phyloP scores from a whole-genome alignment of 495 filamentous ascomycete species.

The Stereocaulon alpinum region DNA sequence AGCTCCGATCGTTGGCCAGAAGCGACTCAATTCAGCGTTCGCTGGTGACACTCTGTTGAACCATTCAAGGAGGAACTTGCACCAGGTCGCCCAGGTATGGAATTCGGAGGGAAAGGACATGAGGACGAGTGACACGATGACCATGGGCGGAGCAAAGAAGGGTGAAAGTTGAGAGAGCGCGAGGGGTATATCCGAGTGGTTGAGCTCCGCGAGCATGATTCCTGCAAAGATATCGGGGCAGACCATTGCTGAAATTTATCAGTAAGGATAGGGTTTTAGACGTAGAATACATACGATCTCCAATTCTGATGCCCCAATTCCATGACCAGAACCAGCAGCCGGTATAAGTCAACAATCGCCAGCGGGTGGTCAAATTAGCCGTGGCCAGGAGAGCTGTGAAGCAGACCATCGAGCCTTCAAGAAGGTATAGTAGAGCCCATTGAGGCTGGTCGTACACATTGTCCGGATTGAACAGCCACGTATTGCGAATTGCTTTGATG shows the following conservation, averaged over 20 bases:
- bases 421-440: slow-evolving; percentile 25
- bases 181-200: slow-evolving; percentile 37
- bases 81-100: slow-evolving; percentile 49
- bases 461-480: slow-evolving; percentile 23
- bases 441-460: slow-evolving; percentile 29
- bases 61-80: slow-evolving; percentile 35
- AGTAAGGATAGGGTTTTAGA: not conserved
- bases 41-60: slow-evolving; percentile 45
- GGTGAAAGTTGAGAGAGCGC: slow-evolving; percentile 37
- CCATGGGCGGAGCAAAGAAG: slow-evolving; percentile 35
- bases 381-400: slow-evolving; percentile 24
- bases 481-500: slow-evolving; percentile 18
- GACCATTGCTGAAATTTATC: slow-evolving; percentile 35
- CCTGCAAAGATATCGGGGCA: slow-evolving; percentile 46
- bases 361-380: slow-evolving; percentile 19
- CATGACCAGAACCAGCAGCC: slow-evolving; percentile 23
- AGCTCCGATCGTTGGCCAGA: slow-evolving; percentile 48
- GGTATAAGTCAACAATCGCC: slow-evolving; percentile 16
- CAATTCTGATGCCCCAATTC: slow-evolving; percentile 24
- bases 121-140: slow-evolving; percentile 42
- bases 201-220: slow-evolving; percentile 42
- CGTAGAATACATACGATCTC: slow-evolving; percentile 18
- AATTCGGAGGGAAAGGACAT: slow-evolving; percentile 52
- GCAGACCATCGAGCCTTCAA: slow-evolving; percentile 24
- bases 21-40: slow-evolving; percentile 39